Conservation (phyloP, 768 basidiomycete species). For the Neoboletus magnificus region DNA sequence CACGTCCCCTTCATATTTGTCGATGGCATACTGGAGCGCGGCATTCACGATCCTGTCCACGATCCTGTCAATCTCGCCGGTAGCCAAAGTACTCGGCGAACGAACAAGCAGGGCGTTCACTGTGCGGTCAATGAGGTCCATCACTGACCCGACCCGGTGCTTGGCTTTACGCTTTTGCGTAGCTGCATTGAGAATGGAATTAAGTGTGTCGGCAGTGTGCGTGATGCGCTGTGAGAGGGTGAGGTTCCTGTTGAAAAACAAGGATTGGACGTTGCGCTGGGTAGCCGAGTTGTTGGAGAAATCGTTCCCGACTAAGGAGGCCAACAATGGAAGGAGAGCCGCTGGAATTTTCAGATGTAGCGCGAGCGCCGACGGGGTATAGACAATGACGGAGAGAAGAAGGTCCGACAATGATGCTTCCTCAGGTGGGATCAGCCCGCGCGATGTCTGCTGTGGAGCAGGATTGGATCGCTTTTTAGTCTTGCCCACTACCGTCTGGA, state of each 20-base stretch:
- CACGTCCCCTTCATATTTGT: conserved; percentile 47
- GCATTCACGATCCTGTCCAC: conserved; percentile 70
- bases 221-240: conserved; percentile 61
- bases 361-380: conserved; percentile 60
- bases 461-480: conserved; percentile 44
- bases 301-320: conserved; percentile 79
- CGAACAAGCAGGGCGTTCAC: conserved; percentile 59
- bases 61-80: conserved; percentile 63
- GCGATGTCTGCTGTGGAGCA: conserved; percentile 10
- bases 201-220: conserved; percentile 58
- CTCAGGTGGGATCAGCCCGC: conserved; percentile 55
- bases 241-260: conserved; percentile 67
- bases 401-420: conserved; percentile 34
- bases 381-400: conserved; percentile 53
- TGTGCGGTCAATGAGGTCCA: conserved; percentile 72
- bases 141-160: conserved; percentile 61
- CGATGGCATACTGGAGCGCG: conserved; percentile 75
- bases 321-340: conserved; percentile 72
- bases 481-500: conserved; percentile 58
- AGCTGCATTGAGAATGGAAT: conserved; percentile 48
- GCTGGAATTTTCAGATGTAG: conserved; percentile 63
- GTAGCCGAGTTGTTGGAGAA: conserved; percentile 54
- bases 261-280: conserved; percentile 48
- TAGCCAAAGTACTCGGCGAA: conserved; percentile 41
- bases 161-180: conserved; percentile 48